phyloP scores from a whole-genome alignment of 257 asterid genomes.

The Petrea volubilis region DNA sequence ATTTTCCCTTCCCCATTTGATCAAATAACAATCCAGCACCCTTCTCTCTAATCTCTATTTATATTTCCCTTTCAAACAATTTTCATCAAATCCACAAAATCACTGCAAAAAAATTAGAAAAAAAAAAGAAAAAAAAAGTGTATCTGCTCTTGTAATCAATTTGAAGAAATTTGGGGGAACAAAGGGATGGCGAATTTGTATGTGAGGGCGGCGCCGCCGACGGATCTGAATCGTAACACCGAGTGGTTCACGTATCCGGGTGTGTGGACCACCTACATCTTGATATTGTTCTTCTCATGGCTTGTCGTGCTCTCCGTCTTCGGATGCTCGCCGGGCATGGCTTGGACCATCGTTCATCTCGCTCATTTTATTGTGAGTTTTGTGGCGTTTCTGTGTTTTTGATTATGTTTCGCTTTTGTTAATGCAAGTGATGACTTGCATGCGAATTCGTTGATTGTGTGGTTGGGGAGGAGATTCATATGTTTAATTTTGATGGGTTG shows the following conservation, averaged over 20 bases:
- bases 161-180: neutral
- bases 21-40: neutral
- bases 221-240: conserved; percentile 90
- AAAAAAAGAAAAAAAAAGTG: neutral
- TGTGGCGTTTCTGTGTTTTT: neutral
- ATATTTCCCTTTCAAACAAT: neutral
- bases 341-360: conserved; percentile 86
- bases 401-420: neutral
- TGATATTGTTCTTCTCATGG: conserved; percentile 81
- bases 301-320: conserved; percentile 71
- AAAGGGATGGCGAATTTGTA: conserved; percentile 71
- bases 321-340: conserved; percentile 89
- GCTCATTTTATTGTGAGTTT: conserved; percentile 61
- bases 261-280: conserved; percentile 89
- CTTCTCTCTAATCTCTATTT: neutral
- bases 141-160: neutral
- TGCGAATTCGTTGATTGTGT: neutral
- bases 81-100: neutral
- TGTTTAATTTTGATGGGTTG: neutral
- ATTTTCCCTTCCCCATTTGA: neutral
- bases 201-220: conserved; percentile 75
- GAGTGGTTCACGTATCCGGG: conserved; percentile 98
- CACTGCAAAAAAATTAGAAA: no score
- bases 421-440: neutral
- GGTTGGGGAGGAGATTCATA: neutral